Evolutionary conservation across 352 stramenopile genomes (phyloP).

Genomic region (Phytopythium boreale): DNA sequence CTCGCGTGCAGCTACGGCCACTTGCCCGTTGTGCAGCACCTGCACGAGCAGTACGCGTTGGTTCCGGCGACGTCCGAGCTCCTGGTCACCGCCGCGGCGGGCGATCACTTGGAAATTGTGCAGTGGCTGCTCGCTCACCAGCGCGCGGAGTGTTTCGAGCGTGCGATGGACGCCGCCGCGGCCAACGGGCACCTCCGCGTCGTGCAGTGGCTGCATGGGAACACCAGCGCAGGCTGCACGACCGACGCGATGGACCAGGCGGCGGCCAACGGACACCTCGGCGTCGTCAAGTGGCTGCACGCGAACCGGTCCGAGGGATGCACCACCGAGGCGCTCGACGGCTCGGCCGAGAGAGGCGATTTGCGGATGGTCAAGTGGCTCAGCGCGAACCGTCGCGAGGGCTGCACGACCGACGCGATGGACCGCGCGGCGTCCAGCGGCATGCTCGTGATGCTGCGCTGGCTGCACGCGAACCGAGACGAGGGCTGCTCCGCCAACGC

Average conservation of each 20-base stretch:
- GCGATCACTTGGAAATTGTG: background rate
- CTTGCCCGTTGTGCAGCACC: background rate
- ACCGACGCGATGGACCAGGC: constrained; percentile 30
- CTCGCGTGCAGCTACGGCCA: background rate
- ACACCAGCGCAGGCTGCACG: constrained; percentile 17
- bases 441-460: constrained; percentile 11
- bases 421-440: constrained; percentile 16
- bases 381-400: constrained; percentile 10
- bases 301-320: constrained; percentile 16
- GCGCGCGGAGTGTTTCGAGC: background rate
- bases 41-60: background rate
- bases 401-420: constrained; percentile 18
- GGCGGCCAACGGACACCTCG: constrained; percentile 26
- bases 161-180: constrained; percentile 24
- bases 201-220: constrained; percentile 28
- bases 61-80: background rate
- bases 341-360: constrained; percentile 11
- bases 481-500: constrained; percentile 25
- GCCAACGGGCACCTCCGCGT: constrained; percentile 29
- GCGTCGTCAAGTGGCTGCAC: constrained; percentile 35
- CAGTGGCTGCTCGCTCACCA: background rate
- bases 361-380: constrained; percentile 20
- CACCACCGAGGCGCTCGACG: constrained; percentile 21
- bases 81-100: background rate
- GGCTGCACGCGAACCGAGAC: constrained; percentile 17